These are phyloP conservation scores for Platanthera guangdongensis DNA, from an alignment of 106 monocot species.

Conservation along the genomic window DNA sequence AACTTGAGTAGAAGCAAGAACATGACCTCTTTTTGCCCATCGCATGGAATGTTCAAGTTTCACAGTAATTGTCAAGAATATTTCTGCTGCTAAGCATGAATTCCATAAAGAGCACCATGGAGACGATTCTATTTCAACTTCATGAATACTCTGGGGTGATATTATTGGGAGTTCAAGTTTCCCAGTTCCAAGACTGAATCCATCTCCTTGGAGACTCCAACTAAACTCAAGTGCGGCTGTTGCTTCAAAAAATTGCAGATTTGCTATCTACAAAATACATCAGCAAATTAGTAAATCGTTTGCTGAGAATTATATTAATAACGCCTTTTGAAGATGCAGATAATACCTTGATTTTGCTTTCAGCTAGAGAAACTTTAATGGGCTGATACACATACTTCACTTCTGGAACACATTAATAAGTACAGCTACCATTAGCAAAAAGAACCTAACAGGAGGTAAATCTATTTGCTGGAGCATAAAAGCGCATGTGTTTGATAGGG, in stretches of 20 bases:
- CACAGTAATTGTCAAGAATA: slow-evolving; percentile 58
- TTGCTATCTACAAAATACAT: slow-evolving; percentile 49
- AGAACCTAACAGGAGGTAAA: not conserved
- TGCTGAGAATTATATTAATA: not conserved
- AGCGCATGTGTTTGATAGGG: not conserved
- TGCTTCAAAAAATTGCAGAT: slow-evolving; percentile 71
- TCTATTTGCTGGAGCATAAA: not conserved
- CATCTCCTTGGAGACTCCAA: slow-evolving; percentile 86
- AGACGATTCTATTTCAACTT: slow-evolving; percentile 41
- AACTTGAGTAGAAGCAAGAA: slow-evolving; percentile 76
- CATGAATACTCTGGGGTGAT: slow-evolving; percentile 45
- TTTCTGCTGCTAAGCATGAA: slow-evolving; percentile 44
- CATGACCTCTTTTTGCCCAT: slow-evolving; percentile 76
- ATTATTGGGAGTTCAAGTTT: slow-evolving; percentile 47
- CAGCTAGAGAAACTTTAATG: slow-evolving; percentile 44
- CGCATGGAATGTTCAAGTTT: slow-evolving; percentile 44
- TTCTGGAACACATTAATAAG: slow-evolving; percentile 44
- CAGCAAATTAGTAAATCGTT: slow-evolving; percentile 2
- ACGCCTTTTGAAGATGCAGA: not conserved
- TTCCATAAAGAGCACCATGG: slow-evolving; percentile 72
- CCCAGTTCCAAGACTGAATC: slow-evolving; percentile 54
- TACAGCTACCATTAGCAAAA: slow-evolving; percentile 2
- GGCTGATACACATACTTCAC: slow-evolving; percentile 95
- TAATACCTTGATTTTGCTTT: slow-evolving; percentile 52
- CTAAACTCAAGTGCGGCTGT: slow-evolving; percentile 60